Evolutionary conservation across 129 eudicot species (phyloP), one percentile per base, ranked within the genome.

Genomic region (carrot (Daucus carota)): DNA sequence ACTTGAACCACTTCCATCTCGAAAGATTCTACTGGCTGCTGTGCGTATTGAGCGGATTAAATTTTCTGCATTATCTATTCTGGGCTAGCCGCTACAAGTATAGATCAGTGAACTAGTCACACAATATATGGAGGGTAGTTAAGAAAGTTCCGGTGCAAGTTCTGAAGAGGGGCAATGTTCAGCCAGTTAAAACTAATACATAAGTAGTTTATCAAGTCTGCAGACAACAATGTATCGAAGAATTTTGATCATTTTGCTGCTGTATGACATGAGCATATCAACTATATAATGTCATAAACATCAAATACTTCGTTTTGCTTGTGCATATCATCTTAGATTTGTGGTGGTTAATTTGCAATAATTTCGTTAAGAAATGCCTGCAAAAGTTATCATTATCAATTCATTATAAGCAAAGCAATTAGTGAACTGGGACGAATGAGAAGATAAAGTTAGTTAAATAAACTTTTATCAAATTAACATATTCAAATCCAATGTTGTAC

Each of bases 21-120:
- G 97, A 91, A 70, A 73, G 92, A 70, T 93, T 87, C 79, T 91
- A 93, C 77, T 91, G 96, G 98, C 70, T 93, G 50, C 75, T 93
- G 85, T 91, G 96, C 15, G 86, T 15, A 20, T 76, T 91, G 72
- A 89, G 97, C 22, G 92, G 75, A 14, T 41, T 93, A 70, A 91
- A 93, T 74, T 89, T 93, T 62, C 62, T 93, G 76, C 87, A 83
- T 33, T 91, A 87, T 79, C 81, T 93, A 20, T 91, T 84, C 74
- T 93, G 96, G 93, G 92, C 98, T 14, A 41, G 73, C 7, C 77
- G 80, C 73, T 93, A 93, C 83, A 89, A 86, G 81, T 93, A 93
- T 70, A 81, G 84, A 81, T 76, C 91, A 67, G 44, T 79, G 76
- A 70, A 79, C 28, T 59, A 82, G 41, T 52, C 24, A 33, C 26